Evolutionary conservation across 2,329 filamentous ascomycete genomes (phyloP), one percentile per base, ranked within the genome.

Genomic region (Aspergillus fructus): DNA sequence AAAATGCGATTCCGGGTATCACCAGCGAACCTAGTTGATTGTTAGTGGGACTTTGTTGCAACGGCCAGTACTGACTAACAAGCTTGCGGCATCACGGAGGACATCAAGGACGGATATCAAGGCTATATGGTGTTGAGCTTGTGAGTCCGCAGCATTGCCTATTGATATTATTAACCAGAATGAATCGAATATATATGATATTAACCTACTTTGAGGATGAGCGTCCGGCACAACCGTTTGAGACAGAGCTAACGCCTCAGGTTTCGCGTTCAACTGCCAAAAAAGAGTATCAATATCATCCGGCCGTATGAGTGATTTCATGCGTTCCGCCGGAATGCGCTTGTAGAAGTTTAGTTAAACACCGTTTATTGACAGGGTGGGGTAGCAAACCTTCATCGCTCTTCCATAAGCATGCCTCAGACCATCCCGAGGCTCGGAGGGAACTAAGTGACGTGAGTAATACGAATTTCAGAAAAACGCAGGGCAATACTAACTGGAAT

Each of bases 381-480:
- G 0, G 61, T 78, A 80, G 49, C 75, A 68, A 34, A 78, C 74
- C 52, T 83, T 73, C 4, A 91, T 71, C 45, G 76, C 67, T 49
- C 81, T 80, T 54, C 81, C 76, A 68, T 91, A 91, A 58, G 87
- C 83, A 54, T 79, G 71, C 49, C 85, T 81, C 42, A 90, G 69
- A 45, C 83, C 78, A 42, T 79, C 75, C 33, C 82, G 81, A 41
- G 76, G 73, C 64, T 89, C 85, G 2, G 76, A 68, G 54, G 81
- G 83, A 21, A 87, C 75, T 73, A 46, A 21, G 30, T 15, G 7
- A 52, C 9, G 56, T 61, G 33, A 64, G 61, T 13, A 21, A 47
- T 5, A 12, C 11, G 33, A 13, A 13, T 21, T 49, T 6, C 41
- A 41, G 27, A 30, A 8, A 5, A 21, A 21, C 11, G 19, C 45